Evolutionary conservation across 1,139 yeast species (phyloP).

Genomic region (Trichomonascaceae sp.): DNA sequence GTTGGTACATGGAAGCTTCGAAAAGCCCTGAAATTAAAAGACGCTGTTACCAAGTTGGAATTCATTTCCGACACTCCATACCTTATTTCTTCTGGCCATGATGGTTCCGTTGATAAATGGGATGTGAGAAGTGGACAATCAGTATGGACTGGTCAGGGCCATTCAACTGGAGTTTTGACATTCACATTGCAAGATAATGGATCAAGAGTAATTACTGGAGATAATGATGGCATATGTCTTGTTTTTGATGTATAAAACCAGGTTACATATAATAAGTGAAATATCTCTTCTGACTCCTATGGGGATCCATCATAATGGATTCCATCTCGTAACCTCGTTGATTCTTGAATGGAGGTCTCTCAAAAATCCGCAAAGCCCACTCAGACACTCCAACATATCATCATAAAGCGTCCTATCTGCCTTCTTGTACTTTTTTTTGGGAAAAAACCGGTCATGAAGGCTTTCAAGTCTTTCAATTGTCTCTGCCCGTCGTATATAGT

Average conservation of each 20-base stretch:
- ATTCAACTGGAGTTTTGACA: conserved; percentile 88
- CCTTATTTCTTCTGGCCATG: conserved; percentile 70
- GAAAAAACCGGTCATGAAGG: too few relatives aligned
- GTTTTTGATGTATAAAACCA: conserved; percentile 43
- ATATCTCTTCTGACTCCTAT: too few relatives aligned
- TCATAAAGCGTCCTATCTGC: too few relatives aligned
- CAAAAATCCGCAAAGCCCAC: too few relatives aligned
- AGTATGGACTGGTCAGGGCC: conserved; percentile 78
- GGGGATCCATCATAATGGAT: too few relatives aligned
- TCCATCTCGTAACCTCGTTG: too few relatives aligned
- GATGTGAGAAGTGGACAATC: conserved; percentile 81
- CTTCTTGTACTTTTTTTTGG: too few relatives aligned
- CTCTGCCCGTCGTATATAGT: too few relatives aligned
- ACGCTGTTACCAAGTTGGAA: conserved; percentile 74
- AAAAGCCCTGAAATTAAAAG: conserved; percentile 60
- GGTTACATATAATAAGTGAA: too few relatives aligned
- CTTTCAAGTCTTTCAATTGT: too few relatives aligned
- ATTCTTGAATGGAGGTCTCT: too few relatives aligned
- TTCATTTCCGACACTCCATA: conserved; percentile 49
- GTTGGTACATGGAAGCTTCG: conserved; percentile 83
- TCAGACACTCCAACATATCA: too few relatives aligned
- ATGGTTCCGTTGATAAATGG: conserved; percentile 81
- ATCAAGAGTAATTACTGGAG: conserved; percentile 79
- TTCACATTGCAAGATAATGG: conserved; percentile 64
- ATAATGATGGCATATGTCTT: conserved; percentile 92